Evolutionary conservation across 2,329 filamentous ascomycete genomes (phyloP), one percentile per base, ranked within the genome.

Genomic region (Sporothrix inflata): DNA sequence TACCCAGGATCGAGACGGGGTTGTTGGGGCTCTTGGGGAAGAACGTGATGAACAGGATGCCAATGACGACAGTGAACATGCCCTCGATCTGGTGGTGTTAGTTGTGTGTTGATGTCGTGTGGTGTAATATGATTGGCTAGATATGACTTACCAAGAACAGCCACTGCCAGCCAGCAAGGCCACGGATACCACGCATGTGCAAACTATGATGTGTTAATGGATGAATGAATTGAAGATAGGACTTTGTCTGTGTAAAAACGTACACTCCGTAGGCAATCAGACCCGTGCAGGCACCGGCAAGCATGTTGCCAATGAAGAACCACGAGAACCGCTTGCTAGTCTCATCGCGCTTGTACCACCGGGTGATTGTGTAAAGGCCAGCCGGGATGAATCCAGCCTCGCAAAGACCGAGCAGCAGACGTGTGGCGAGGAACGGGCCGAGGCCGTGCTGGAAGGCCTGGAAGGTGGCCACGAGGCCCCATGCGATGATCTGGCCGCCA

Each of bases 381-480:
- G 82, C 84, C 2, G 84, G 84, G 61, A 84, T 85, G 72, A 84
- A 84, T 1, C 83, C 83, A 1, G 82, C 81, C 71, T 85, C 84
- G 47, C 77, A 77, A 0, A 79, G 81, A 24, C 71, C 72, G 8
- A 83, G 79, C 3, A 84, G 76, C 11, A 83, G 76, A 14, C 82
- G 77, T 0, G 82, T 83, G 0, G 78, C 77, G 12, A 82, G 76
- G 74, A 80, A 83, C 2, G 81, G 77, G 0, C 74, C 79, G 19
- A 81, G 78, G 27, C 79, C 80, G 45, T 78, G 79, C 70, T 82
- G 79, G 70, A 81, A 83, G 0, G 81, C 80, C 69, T 83, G 82
- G 71, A 83, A 83, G 1, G 80, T 80, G 24, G 80, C 80, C 12
- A 83, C 81, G 16, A 71, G 49, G 5, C 57, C 69, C 69, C 70